These are phyloP conservation scores for Sugiyamaella paludigena DNA, from an alignment of 1,139 yeast genomes.

Conservation along the genomic window DNA sequence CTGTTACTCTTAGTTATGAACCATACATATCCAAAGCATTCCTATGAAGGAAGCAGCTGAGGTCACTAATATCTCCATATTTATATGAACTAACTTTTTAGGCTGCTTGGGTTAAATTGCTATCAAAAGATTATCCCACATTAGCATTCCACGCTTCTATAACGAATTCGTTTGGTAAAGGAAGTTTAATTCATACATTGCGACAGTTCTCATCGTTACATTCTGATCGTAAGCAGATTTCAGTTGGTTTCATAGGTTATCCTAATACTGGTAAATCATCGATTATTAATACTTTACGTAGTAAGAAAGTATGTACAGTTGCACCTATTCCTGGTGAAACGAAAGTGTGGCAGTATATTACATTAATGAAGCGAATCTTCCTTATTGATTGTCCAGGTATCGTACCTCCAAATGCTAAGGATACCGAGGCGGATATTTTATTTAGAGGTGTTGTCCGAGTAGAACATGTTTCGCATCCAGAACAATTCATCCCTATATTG, in stretches of 20 bases:
- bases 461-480: slow-evolving; percentile 93
- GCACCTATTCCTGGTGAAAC: slow-evolving; percentile 99
- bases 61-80: slow-evolving; percentile 13
- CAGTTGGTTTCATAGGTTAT: slow-evolving; percentile 95
- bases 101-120: slow-evolving; percentile 99
- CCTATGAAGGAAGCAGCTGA: too few species aligned
- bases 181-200: slow-evolving; percentile 86
- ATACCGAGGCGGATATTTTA: slow-evolving; percentile 87
- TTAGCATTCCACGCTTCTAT: slow-evolving; percentile 97
- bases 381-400: slow-evolving; percentile 98
- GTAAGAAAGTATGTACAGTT: slow-evolving; percentile 92
- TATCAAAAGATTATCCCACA: slow-evolving; percentile 90
- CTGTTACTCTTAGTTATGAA: slow-evolving; percentile 42
- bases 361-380: slow-evolving; percentile 92
- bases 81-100: slow-evolving; percentile 37
- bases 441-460: slow-evolving; percentile 98
- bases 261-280: slow-evolving; percentile 98
- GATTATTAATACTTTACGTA: slow-evolving; percentile 87
- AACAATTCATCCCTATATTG: slow-evolving; percentile 89
- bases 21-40: slow-evolving; percentile 32
- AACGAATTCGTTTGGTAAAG: slow-evolving; percentile 96
- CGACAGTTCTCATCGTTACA: slow-evolving; percentile 92
- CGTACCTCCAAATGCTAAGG: slow-evolving; percentile 91
- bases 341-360: slow-evolving; percentile 98
- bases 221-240: slow-evolving; percentile 89